These are phyloP conservation scores for Exophiala phaeomuriformis DNA, from an alignment of 2,329 filamentous ascomycete species.

Conservation along the genomic window DNA sequence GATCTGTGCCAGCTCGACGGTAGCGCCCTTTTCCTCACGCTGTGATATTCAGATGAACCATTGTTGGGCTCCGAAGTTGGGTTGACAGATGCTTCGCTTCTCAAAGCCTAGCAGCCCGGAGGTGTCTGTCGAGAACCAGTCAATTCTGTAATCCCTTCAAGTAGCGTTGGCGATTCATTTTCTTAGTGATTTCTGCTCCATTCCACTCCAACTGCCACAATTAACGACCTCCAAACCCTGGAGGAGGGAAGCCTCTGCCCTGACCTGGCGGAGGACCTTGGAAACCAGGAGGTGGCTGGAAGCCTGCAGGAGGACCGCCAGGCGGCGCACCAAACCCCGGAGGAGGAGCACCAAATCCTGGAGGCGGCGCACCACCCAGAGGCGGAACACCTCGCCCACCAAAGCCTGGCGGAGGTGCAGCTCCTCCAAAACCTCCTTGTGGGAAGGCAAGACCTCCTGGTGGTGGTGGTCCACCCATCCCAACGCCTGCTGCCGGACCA, in stretches of 20 bases:
- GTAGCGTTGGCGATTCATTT: not conserved
- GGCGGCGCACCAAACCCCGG: conserved; percentile 32
- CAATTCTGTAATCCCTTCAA: too few species aligned
- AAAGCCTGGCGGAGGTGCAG: conserved; percentile 45
- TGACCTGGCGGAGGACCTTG: conserved; percentile 56
- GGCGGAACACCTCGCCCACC: conserved; percentile 41
- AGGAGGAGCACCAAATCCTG: conserved; percentile 41
- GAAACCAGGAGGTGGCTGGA: conserved; percentile 63
- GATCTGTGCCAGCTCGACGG: too few species aligned
- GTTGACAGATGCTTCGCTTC: too few species aligned
- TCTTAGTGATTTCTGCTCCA: not conserved
- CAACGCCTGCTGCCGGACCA: conserved; percentile 77
- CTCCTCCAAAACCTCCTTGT: conserved; percentile 49
- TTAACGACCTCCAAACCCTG: conserved; percentile 39
- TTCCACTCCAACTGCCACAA: not conserved
- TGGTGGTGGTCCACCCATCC: conserved; percentile 61
- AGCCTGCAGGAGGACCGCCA: conserved; percentile 33
- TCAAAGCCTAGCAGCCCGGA: too few species aligned
- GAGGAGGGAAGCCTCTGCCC: conserved; percentile 47
- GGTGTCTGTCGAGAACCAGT: too few species aligned
- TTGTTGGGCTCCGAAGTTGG: too few species aligned
- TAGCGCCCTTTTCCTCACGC: too few species aligned
- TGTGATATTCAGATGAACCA: too few species aligned
- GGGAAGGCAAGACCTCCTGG: conserved; percentile 47
- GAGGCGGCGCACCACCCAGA: conserved; percentile 33